These are phyloP conservation scores for Euclidium syriacum DNA, from an alignment of 345 rosid genomes.

Conservation along the genomic window DNA sequence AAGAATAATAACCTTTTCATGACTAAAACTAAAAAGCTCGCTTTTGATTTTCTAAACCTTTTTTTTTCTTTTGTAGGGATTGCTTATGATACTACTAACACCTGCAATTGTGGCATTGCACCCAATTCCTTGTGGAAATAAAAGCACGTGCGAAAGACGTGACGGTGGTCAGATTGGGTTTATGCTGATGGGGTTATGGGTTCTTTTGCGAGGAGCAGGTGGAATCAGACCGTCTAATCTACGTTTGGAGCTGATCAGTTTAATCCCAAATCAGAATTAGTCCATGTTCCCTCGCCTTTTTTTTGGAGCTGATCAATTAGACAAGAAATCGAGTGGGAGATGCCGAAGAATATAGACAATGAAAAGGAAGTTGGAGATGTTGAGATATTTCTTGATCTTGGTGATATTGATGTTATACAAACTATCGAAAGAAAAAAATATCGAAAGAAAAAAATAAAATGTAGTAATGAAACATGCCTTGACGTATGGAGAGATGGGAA, in stretches of 20 bases:
- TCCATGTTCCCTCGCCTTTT: no score
- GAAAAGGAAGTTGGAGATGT: no score
- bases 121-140: conserved; percentile 40
- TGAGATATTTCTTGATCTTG: no score
- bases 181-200: conserved; percentile 40
- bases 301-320: no score
- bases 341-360: no score
- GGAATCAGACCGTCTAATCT: conserved; percentile 75
- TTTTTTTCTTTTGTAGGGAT: conserved; percentile 40
- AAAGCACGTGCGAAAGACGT: conserved; percentile 42
- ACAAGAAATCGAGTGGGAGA: no score
- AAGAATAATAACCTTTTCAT: neutral
- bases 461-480: no score
- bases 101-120: conserved; percentile 56
- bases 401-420: no score
- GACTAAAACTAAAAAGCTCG: neutral
- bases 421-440: no score
- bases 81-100: conserved; percentile 49
- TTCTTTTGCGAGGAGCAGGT: conserved; percentile 63
- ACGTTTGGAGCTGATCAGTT: conserved; percentile 79
- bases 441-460: no score
- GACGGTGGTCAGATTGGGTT: conserved; percentile 51
- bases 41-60: neutral
- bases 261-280: conserved; percentile 57
- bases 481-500: no score